Base-by-base conservation (phyloP, 495 filamentous ascomycete species). In the Penicillium coffeae region DNA sequence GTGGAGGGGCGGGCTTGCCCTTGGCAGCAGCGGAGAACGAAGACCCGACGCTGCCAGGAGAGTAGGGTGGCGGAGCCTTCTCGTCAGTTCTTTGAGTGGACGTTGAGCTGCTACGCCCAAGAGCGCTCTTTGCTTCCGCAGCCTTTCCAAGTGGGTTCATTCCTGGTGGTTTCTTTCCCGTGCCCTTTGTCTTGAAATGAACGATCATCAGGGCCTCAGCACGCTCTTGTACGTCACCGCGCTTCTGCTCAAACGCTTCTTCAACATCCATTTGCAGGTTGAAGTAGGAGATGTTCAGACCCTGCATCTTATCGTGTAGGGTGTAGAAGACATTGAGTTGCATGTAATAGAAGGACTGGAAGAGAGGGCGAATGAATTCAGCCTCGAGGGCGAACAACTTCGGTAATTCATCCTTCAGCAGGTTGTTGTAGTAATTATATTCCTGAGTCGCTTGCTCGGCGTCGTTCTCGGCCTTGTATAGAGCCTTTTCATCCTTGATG, bases 281-380 rank as follows among this genome's bases (percentile, higher is more conserved):
- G 65, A 99, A 99, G 71, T 99, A 99, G 48, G 87, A 89, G 58
- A 99, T 97, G 64, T 96, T 88, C 60, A 94, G 88, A 47, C 76
- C 83, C 68, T 96, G 93, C 94, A 97, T 97, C 67, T 81, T 87
- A 69, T 99, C 93, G 67, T 99, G 93, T 27, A 99, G 76, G 1
- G 94, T 97, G 69, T 99, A 99, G 70, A 97, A 99, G 51, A 99
- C 90, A 66, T 99, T 99, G 46, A 99, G 81, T 66, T 99, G 93
- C 94, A 99, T 97, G 75, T 99, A 99, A 71, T 99, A 99, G 75
- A 97, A 99, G 25, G 90, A 95, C 59, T 96, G 94, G 78, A 99
- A 99, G 7, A 99, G 78, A 12, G 93, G 93, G 48, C 86, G 85
- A 67, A 99, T 99, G 70, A 99, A 97, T 63, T 99, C 88, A 48